Base-by-base conservation (phyloP, 2,329 filamentous ascomycete species). In the Trichoderma harzianum region DNA sequence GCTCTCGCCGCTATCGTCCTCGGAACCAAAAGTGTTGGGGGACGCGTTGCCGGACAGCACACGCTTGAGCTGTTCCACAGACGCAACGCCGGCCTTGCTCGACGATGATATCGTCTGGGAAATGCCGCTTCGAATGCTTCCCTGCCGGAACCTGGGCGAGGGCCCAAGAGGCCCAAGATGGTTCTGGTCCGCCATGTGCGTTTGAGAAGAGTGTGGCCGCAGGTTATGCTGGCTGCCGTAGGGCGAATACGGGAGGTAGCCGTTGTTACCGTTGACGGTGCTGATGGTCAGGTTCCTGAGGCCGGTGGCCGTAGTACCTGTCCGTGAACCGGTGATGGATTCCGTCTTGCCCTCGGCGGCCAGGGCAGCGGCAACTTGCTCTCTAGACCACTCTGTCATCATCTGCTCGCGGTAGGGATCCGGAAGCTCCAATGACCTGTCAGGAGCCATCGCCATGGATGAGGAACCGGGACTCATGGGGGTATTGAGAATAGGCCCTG, bases 311-410 rank as follows among this genome's bases (percentile, higher is more conserved):
- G 84, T 86, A 12, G 89, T 92, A 55, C 88, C 91, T 1, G 88
- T 86, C 74, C 89, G 90, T 3, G 94, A 97, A 26, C 93, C 94
- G 69, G 86, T 92, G 69, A 97, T 83, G 5, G 94, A 97, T 14
- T 89, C 88, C 0, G 92, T 89, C 76, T 91, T 93, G 76, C 90
- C 90, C 64, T 86, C 88, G 70, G 92, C 89, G 72, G 92, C 89
- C 63, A 93, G 86, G 47, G 88, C 86, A 12, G 90, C 88, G 67
- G 96, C 83, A 36, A 92, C 92, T 16, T 85, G 82, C 26, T 97
- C 94, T 77, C 91, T 90, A 51, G 90, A 92, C 95, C 95, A 98
- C 62, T 93, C 89, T 24, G 88, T 85, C 71, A 94, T 83, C 88
- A 98, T 93, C 75, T 93, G 88, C 73, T 96, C 93, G 74, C 87